These are phyloP conservation scores for Forsythia viridissima DNA, from an alignment of 257 asterid genomes.

Conservation along the genomic window DNA sequence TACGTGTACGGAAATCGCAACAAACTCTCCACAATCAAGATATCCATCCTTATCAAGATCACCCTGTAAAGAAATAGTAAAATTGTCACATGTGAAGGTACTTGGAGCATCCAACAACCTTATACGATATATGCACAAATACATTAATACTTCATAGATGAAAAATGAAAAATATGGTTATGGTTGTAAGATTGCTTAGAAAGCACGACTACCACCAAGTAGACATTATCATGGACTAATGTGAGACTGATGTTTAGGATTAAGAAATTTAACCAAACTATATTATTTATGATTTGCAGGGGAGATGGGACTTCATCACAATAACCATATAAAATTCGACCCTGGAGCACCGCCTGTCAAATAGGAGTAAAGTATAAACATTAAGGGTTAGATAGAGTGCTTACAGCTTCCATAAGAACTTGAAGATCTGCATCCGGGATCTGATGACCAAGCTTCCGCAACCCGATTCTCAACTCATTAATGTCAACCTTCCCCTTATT, in stretches of 20 bases:
- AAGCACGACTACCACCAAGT: background rate
- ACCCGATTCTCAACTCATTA: constrained; percentile 45
- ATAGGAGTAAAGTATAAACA: background rate
- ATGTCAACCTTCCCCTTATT: constrained; percentile 49
- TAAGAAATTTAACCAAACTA: background rate
- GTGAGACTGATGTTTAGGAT: background rate
- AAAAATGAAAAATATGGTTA: background rate
- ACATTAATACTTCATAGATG: background rate
- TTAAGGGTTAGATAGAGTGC: background rate
- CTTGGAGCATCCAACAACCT: background rate
- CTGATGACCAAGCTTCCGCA: constrained; percentile 46
- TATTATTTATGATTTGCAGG: background rate
- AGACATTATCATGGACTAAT: background rate
- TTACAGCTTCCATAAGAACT: constrained; percentile 48
- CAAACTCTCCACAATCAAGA: constrained; percentile 60
- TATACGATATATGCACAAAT: background rate
- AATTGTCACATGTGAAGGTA: background rate
- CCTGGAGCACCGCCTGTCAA: background rate
- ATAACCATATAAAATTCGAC: background rate
- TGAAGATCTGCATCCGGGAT: constrained; percentile 45
- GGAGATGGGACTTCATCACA: background rate
- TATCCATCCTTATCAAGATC: constrained; percentile 65
- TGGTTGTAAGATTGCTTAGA: background rate
- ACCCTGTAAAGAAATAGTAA: constrained; percentile 43
- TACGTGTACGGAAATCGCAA: constrained; percentile 65